Percentiles rank a stretch among this genome's conserved stretches.
Conservation (phyloP, 2,329 filamentous ascomycete genomes). For the Delphinella strobiligena region DNA sequence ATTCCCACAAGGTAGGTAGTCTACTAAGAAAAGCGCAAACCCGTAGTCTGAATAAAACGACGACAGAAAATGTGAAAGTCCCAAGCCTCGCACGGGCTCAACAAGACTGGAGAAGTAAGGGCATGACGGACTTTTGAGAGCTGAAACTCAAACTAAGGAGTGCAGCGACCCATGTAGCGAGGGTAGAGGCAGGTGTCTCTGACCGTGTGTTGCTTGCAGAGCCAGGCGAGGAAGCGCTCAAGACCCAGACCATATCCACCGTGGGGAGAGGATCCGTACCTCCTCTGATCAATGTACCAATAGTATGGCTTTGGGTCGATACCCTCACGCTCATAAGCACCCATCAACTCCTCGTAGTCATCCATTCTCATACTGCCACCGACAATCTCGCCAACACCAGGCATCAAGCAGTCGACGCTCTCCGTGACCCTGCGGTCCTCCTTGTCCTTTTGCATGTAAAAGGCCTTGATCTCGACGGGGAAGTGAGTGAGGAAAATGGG, state of each 20-base stretch:
- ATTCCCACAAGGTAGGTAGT: too few relatives aligned
- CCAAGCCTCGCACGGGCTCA: neutral
- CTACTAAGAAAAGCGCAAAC: neutral
- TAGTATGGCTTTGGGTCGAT: slow-evolving; percentile 82
- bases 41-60: neutral
- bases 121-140: too few relatives aligned
- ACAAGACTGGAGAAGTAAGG: too few relatives aligned
- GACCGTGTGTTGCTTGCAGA: slow-evolving; percentile 55
- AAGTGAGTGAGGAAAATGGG: slow-evolving; percentile 97
- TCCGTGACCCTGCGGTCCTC: slow-evolving; percentile 77
- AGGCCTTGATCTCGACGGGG: slow-evolving; percentile 93
- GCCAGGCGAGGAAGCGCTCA: slow-evolving; percentile 64
- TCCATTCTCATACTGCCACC: slow-evolving; percentile 95
- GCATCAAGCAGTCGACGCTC: slow-evolving; percentile 79
- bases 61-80: neutral
- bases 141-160: slow-evolving; percentile 45
- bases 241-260: slow-evolving; percentile 88
- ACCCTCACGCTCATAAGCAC: slow-evolving; percentile 73
- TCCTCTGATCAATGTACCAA: slow-evolving; percentile 97
- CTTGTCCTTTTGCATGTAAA: slow-evolving; percentile 92
- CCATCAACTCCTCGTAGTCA: slow-evolving; percentile 78
- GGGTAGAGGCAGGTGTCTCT: slow-evolving; percentile 64
- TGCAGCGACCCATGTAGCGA: slow-evolving; percentile 70
- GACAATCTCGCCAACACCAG: slow-evolving; percentile 92
- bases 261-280: slow-evolving; percentile 89